Evolutionary conservation across 1,139 yeast species (phyloP), one percentile per base, ranked within the genome.

Genomic region (Zygoascus meyerae): DNA sequence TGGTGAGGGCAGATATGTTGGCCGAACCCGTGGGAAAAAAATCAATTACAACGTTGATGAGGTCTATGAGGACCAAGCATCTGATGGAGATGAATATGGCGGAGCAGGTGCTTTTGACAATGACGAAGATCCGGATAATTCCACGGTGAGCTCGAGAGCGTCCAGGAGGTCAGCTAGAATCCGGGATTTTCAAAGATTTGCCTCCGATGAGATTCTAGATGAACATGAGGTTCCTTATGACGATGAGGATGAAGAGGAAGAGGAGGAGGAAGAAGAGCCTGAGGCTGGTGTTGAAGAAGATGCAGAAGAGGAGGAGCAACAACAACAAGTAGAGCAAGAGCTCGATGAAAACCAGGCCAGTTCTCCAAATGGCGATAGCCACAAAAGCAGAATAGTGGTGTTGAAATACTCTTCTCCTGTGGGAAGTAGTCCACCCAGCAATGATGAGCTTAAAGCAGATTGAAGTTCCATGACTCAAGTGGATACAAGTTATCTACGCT

Each of bases 21-120:
- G 67, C 12, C 60, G 72, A 12, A 65, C 71, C 1, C 54, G 72
- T 4, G 65, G 69, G 2, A 60, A 56, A 33, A 53, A 64, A n/a
- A 60, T 69, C 34, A 64, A 67, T 46, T 69, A 68, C 47, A 42
- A 42, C 29, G 44, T 36, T 33, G 51, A 42, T 18, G 46, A 40
- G 11, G 41, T 26, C n/a, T 49, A 44, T 26, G 55, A 40, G 5
- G 51, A 50, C 30, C 49, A 46, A 26, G 38, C 34, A 31, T 49
- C 42, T 29, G 51, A 49, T 26, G 49, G 39, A 18, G 46, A 42
- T 16, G 49, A 42, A 16, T 42, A 38, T 37, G 39, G 50, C 3
- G 40, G 40, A 26, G 50, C 51, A 18, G 52, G 50, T 14, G 26
- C 26, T 21, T 21, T 21, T 21, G 56, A 52, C 31, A 48, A 61